Evolutionary conservation across 306 rosid genomes (phyloP), one percentile per base, ranked within the genome.

Genomic region (Vigna radiata): DNA sequence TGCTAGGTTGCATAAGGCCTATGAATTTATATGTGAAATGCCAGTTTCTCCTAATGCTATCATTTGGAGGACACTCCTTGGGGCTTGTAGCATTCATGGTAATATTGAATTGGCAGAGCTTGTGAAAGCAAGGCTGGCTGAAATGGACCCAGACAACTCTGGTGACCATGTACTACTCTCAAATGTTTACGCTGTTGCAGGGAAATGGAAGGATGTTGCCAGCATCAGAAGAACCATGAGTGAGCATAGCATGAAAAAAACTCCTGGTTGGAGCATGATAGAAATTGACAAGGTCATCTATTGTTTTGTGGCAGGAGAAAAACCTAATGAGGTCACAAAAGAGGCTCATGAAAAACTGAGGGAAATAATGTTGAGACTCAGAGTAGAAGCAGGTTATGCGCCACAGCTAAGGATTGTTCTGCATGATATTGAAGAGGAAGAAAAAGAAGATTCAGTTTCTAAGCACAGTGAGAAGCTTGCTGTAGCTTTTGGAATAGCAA

Each of bases 1-100:
- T 23, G 94, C 97, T 46, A 82, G 79, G 88, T 81, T 94, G 83
- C 84, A 85, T 73, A 63, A 87, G 76, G 98, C 97, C 56, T 90
- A 83, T 79, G 97, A 88, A 27, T 88, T 88, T 68, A 85, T 82
- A 19, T 79, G 87, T 72, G 79, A 85, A 64, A 86, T 94, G 96
- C 92, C 96, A 70, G 37, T 91, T 79, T 53, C 84, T 4, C 96
- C 97, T 0, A 90, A 86, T 84, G 91, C 85, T 62, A 80, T 93
- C 68, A 87, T 91, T 76, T 94, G 98, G 97, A 74, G 97, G 83
- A 90, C 94, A 61, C 96, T 94, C 76, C 91, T 91, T 10, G 98
- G 98, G 69, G 97, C 98, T 81, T 94, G 97, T 78, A 88, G 97
- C 82, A 77, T 94, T 86, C 94, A 94, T 79, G 96, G 94, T 46